Percentiles rank a stretch among this genome's conserved stretches.
phyloP scores from a whole-genome alignment of 305 asterid species.

The Striga hermonthica region DNA sequence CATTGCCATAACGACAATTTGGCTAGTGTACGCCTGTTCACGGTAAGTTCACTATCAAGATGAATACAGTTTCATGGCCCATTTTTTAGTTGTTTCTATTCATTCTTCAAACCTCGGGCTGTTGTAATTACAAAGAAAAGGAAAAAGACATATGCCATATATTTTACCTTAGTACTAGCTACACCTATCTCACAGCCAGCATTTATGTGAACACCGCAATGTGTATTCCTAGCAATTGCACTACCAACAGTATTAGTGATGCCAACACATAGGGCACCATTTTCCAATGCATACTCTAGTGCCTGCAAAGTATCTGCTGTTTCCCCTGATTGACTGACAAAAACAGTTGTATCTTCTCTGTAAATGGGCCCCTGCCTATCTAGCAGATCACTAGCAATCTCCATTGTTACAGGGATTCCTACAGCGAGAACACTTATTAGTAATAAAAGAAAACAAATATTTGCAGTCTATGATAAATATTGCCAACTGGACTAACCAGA shows the following conservation, averaged over 20 bases:
- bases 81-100: no score
- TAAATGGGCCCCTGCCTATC: slow-evolving; percentile 96
- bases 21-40: slow-evolving; percentile 94
- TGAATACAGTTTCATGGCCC: neutral
- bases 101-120: no score
- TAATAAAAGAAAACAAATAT: neutral
- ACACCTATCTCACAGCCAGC: slow-evolving; percentile 99
- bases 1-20: slow-evolving; percentile 98
- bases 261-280: slow-evolving; percentile 94
- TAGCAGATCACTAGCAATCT: slow-evolving; percentile 93
- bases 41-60: slow-evolving; percentile 24
- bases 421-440: slow-evolving; percentile 20
- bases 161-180: slow-evolving; percentile 86
- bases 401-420: slow-evolving; percentile 97
- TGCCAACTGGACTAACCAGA: slow-evolving; percentile 54
- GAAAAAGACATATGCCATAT: neutral
- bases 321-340: slow-evolving; percentile 98
- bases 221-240: slow-evolving; percentile 95
- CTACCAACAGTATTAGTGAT: slow-evolving; percentile 96
- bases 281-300: slow-evolving; percentile 84
- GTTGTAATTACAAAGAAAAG: no score
- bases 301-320: slow-evolving; percentile 96
- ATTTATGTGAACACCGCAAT: slow-evolving; percentile 94
- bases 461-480: neutral
- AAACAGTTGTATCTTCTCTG: slow-evolving; percentile 91